A percentile compares a stretch with the other conserved stretches of the same genome.
Conservation (phyloP, 2,329 filamentous ascomycete genomes). For the Stylonectria norvegica region DNA sequence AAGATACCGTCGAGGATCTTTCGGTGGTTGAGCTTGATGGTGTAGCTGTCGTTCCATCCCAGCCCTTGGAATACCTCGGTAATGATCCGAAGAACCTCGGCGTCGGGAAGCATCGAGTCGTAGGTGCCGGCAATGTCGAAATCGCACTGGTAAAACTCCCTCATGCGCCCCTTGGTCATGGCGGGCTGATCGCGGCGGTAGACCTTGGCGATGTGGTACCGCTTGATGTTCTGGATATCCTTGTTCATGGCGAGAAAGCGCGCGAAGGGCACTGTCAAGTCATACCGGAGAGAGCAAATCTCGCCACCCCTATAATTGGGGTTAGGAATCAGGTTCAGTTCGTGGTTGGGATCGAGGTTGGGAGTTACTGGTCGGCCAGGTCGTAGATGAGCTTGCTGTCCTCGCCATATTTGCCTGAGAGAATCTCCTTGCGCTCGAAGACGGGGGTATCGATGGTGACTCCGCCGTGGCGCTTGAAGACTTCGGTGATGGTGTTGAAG, state of each 20-base stretch:
- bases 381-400: constrained; percentile 92
- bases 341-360: too few relatives aligned
- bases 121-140: constrained; percentile 89
- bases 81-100: constrained; percentile 81
- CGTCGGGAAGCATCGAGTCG: constrained; percentile 89
- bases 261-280: constrained; percentile 85
- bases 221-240: constrained; percentile 77
- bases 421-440: constrained; percentile 82
- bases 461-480: constrained; percentile 81
- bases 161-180: constrained; percentile 87
- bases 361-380: constrained; percentile 79
- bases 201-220: constrained; percentile 94
- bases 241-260: constrained; percentile 92
- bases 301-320: too few relatives aligned
- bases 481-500: constrained; percentile 69
- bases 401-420: constrained; percentile 88
- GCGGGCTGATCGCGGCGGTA: constrained; percentile 48
- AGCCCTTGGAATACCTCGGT: constrained; percentile 82
- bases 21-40: constrained; percentile 92
- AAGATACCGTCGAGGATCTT: constrained; percentile 93
- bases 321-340: too few relatives aligned
- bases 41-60: constrained; percentile 70
- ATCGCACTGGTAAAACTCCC: constrained; percentile 97
- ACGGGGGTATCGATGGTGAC: constrained; percentile 78
- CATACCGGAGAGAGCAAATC: constrained; percentile 70